A percentile compares a stretch with the other conserved stretches of the same genome.
Conservation (phyloP, 2,329 filamentous ascomycete species). For the Calonectria henricotiae region DNA sequence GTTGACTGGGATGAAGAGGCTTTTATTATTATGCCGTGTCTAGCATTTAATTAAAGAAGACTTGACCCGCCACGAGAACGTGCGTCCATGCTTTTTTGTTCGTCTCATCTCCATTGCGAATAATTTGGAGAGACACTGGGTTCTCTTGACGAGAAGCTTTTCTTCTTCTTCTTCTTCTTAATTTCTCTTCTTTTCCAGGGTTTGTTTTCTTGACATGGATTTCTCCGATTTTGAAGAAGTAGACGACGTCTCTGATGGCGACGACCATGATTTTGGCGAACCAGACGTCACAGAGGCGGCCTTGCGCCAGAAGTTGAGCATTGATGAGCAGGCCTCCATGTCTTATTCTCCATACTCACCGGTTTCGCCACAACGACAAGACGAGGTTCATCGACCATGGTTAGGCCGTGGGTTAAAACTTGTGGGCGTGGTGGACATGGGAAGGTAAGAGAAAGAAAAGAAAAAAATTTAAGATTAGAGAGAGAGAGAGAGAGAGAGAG, state of each 20-base stretch:
- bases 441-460: conserved; percentile 51
- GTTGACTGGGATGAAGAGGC: conserved; percentile 15
- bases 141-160: background rate
- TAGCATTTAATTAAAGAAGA: conserved; percentile 14
- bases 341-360: conserved; percentile 23
- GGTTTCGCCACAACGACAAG: conserved; percentile 25
- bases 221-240: conserved; percentile 51
- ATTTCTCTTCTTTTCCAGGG: background rate
- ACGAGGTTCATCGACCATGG: conserved; percentile 51
- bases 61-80: background rate
- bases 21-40: background rate
- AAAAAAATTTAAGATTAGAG: background rate
- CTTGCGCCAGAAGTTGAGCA: conserved; percentile 9
- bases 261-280: conserved; percentile 38
- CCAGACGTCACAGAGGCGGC: conserved; percentile 30
- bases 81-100: background rate
- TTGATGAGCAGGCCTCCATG: conserved; percentile 20
- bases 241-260: conserved; percentile 47
- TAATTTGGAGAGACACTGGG: conserved; percentile 12
- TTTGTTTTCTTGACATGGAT: conserved; percentile 39
- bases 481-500: background rate
- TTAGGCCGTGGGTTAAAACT: conserved; percentile 53
- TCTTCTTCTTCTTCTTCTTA: background rate
- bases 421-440: conserved; percentile 60
- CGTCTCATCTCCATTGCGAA: conserved; percentile 20